A percentile compares a stretch with the other conserved stretches of the same genome.
These are phyloP conservation scores for Rhizopogon vesiculosus DNA, from an alignment of 768 basidiomycete species.

Conservation along the genomic window DNA sequence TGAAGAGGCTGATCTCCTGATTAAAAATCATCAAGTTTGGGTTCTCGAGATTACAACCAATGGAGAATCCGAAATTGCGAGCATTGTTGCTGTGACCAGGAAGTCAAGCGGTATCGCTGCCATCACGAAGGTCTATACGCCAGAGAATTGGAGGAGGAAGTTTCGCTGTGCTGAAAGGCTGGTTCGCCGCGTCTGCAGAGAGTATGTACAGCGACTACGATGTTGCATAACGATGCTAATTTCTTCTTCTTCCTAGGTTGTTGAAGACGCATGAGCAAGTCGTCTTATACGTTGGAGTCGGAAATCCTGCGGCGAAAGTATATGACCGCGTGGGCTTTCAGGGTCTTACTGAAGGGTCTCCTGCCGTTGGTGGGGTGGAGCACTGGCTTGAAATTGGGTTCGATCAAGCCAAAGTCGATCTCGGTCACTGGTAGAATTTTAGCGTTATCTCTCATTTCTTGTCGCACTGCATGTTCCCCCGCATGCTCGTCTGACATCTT, in stretches of 20 bases:
- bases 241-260: conserved; percentile 20
- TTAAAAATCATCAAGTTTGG: conserved; percentile 50
- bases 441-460: neutral
- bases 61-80: conserved; percentile 42
- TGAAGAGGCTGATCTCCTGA: conserved; percentile 47
- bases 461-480: neutral
- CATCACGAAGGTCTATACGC: conserved; percentile 71
- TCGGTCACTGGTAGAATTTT: conserved; percentile 65
- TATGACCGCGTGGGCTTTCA: conserved; percentile 66
- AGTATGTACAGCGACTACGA: conserved; percentile 32
- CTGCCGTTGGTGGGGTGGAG: conserved; percentile 38
- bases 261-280: conserved; percentile 40
- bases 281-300: conserved; percentile 59
- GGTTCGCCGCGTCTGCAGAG: conserved; percentile 49
- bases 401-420: conserved; percentile 34
- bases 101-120: conserved; percentile 52
- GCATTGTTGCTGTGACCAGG: conserved; percentile 64
- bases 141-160: conserved; percentile 47
- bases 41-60: conserved; percentile 44
- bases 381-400: conserved; percentile 67
- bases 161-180: conserved; percentile 59
- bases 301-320: conserved; percentile 45
- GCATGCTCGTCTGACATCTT: neutral
- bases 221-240: neutral
- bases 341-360: conserved; percentile 35